Conservation (phyloP, 768 basidiomycete genomes). For the Chlorophyllum brunneum region DNA sequence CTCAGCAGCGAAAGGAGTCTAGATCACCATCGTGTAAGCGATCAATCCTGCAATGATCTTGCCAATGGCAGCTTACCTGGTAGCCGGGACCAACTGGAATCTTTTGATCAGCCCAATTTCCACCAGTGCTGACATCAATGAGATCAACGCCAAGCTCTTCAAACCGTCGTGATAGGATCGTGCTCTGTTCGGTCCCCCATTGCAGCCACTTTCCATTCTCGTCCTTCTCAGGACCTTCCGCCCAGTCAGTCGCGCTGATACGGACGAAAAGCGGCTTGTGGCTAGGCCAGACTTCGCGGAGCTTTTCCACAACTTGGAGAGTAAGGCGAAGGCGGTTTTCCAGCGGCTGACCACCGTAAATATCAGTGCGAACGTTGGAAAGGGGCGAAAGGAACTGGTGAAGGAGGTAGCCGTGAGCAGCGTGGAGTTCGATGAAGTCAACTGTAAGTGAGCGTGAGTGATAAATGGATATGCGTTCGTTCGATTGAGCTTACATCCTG, state of each 20-base stretch:
- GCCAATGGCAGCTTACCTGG: slow-evolving; percentile 38
- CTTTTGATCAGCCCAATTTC: slow-evolving; percentile 59
- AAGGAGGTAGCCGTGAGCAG: slow-evolving; percentile 67
- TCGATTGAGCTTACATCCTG: slow-evolving; percentile 57
- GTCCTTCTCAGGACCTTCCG: slow-evolving; percentile 51
- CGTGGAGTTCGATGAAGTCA: slow-evolving; percentile 72
- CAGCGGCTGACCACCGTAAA: slow-evolving; percentile 2
- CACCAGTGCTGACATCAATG: slow-evolving; percentile 68
- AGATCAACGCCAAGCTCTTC: slow-evolving; percentile 66
- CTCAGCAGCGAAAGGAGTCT: slow-evolving; percentile 68
- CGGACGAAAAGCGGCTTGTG: slow-evolving; percentile 23
- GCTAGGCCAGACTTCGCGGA: slow-evolving; percentile 4
- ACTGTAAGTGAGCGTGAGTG: slow-evolving; percentile 29
- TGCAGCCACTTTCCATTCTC: slow-evolving; percentile 55
- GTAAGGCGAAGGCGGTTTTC: slow-evolving; percentile 5
- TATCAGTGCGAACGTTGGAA: slow-evolving; percentile 5
- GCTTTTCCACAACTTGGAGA: background rate
- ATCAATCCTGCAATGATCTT: background rate
- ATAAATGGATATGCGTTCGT: too few relatives aligned
- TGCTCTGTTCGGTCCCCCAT: slow-evolving; percentile 81
- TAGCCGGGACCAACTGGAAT: slow-evolving; percentile 55
- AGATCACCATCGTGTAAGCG: background rate
- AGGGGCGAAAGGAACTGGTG: slow-evolving; percentile 46
- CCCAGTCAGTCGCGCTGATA: slow-evolving; percentile 70
- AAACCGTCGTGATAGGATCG: slow-evolving; percentile 50